Evolutionary conservation across 495 filamentous ascomycete species (phyloP).

Genomic region (Trichoderma parareesei): DNA sequence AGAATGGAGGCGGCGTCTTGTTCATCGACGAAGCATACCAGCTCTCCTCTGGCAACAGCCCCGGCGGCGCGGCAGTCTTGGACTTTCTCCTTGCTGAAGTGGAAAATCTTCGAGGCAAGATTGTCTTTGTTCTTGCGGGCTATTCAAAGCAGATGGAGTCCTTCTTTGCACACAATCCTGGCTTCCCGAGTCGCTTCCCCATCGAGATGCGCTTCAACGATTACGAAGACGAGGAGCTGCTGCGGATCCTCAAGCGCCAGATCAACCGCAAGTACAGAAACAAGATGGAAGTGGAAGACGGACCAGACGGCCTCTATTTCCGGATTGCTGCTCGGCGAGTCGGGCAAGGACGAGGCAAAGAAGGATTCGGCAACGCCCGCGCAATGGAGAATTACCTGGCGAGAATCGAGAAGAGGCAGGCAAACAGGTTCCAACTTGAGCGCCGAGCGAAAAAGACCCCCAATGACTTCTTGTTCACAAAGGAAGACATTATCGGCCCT

Average conservation of each 20-base stretch:
- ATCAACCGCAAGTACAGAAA: constrained; percentile 35
- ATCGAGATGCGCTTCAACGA: constrained; percentile 58
- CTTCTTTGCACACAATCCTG: constrained; percentile 73
- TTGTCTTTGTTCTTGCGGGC: constrained; percentile 71
- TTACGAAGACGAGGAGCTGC: constrained; percentile 59
- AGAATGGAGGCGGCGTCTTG: constrained; percentile 56
- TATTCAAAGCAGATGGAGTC: constrained; percentile 73
- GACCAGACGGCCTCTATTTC: constrained; percentile 53
- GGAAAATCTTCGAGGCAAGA: constrained; percentile 64
- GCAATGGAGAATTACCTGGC: constrained; percentile 55
- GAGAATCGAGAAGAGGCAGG: constrained; percentile 49
- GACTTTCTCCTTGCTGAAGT: constrained; percentile 70
- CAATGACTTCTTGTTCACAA: constrained; percentile 46
- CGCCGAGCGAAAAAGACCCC: constrained; percentile 23
- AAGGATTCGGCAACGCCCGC: constrained; percentile 68
- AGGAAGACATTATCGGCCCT: constrained; percentile 58
- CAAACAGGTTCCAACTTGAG: constrained; percentile 39
- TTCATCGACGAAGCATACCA: constrained; percentile 81
- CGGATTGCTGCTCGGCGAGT: constrained; percentile 56
- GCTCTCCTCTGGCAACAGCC: constrained; percentile 46
- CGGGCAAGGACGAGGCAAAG: constrained; percentile 50
- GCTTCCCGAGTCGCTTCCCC: constrained; percentile 65
- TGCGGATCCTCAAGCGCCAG: constrained; percentile 47
- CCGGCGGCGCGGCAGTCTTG: constrained; percentile 53
- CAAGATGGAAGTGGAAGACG: constrained; percentile 53